phyloP scores from a whole-genome alignment of 2,329 filamentous ascomycete species.

The Cercospora sp. region DNA sequence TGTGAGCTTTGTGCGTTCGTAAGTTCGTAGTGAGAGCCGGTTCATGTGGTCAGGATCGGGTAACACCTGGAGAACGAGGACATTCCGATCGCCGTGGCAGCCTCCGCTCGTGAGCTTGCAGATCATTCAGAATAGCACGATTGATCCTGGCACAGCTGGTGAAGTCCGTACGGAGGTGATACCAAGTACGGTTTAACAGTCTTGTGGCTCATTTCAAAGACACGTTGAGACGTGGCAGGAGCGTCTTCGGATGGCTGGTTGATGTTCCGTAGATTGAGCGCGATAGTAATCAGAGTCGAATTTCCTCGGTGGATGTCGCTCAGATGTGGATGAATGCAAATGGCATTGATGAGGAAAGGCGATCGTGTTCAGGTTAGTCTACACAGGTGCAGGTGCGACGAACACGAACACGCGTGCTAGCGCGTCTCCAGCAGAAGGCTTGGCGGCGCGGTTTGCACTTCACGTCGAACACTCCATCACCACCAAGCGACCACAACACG shows the following conservation, averaged over 20 bases:
- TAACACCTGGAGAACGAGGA: neutral
- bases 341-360: neutral
- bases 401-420: neutral
- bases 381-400: neutral
- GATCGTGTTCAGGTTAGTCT: neutral
- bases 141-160: neutral
- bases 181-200: neutral
- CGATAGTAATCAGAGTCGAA: neutral
- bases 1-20: neutral
- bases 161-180: neutral
- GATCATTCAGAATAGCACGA: constrained; percentile 1
- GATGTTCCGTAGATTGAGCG: neutral
- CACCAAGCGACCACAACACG: neutral
- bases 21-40: neutral
- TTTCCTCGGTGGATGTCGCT: neutral
- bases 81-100: neutral
- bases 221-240: neutral
- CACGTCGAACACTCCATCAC: neutral
- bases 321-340: neutral
- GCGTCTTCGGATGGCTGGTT: neutral
- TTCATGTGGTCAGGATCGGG: neutral
- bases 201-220: neutral
- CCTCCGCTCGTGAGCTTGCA: neutral
- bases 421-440: neutral
- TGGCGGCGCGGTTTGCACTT: neutral